A percentile compares a stretch with the other conserved stretches of the same genome.
Conservation (phyloP, 345 rosid genomes). For the Gossypium turneri region DNA sequence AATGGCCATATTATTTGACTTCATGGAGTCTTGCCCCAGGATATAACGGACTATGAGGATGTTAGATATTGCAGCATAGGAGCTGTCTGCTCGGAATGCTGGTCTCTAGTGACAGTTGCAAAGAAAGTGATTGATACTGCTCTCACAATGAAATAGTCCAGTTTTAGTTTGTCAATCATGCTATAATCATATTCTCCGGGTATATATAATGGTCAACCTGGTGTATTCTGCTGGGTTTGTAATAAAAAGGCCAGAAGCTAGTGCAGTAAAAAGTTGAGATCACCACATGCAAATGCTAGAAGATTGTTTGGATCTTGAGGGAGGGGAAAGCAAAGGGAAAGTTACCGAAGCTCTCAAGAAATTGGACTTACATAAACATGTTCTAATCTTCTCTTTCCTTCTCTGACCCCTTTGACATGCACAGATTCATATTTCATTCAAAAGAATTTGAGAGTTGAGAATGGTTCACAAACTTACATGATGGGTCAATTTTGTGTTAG, state of each 20-base stretch:
- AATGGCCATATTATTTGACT: slow-evolving; percentile 13
- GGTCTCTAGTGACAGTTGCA: slow-evolving; percentile 87
- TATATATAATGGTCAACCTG: slow-evolving; percentile 86
- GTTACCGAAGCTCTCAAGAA: neutral
- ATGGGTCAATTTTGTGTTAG: neutral
- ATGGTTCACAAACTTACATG: neutral
- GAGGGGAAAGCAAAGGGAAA: neutral
- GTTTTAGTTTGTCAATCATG: slow-evolving; percentile 16
- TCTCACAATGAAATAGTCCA: slow-evolving; percentile 45
- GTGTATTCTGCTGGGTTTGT: slow-evolving; percentile 97
- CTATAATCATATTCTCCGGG: slow-evolving; percentile 90
- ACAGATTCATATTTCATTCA: neutral
- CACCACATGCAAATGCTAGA: neutral
- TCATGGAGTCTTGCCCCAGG: slow-evolving; percentile 36
- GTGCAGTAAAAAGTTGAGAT: neutral
- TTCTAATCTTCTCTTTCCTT: too few relatives aligned
- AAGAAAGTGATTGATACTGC: slow-evolving; percentile 83
- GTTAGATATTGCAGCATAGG: slow-evolving; percentile 90
- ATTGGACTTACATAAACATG: too few relatives aligned
- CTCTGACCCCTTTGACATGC: too few relatives aligned
- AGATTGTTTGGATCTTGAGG: neutral
- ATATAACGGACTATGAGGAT: slow-evolving; percentile 87
- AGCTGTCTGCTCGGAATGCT: slow-evolving; percentile 86
- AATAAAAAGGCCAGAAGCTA: slow-evolving; percentile 89
- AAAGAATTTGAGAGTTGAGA: too few relatives aligned